Conservation (phyloP, 2,329 filamentous ascomycete species). For the Clarireedia homoeocarpa region DNA sequence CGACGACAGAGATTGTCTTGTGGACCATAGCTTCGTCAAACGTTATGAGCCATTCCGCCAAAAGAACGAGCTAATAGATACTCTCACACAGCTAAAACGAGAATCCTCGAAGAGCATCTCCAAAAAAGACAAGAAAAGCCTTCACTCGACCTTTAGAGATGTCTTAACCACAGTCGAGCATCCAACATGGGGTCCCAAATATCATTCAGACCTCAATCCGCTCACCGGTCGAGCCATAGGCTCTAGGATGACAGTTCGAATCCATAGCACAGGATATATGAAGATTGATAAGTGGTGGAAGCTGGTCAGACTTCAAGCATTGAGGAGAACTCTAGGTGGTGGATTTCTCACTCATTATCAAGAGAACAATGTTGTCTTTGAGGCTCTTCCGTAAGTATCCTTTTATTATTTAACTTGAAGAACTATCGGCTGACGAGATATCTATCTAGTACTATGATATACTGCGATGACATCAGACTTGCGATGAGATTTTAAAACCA, state of each 20-base stretch:
- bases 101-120: conserved; percentile 53
- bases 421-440: neutral
- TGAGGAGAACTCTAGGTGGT: conserved; percentile 52
- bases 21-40: conserved; percentile 43
- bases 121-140: conserved; percentile 57
- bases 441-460: neutral
- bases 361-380: conserved; percentile 51
- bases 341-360: conserved; percentile 58
- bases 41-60: conserved; percentile 62
- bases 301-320: conserved; percentile 51
- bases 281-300: conserved; percentile 70
- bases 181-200: conserved; percentile 57
- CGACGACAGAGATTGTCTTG: conserved; percentile 28
- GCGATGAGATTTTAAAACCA: too few relatives aligned
- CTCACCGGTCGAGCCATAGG: conserved; percentile 53
- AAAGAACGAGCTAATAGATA: conserved; percentile 50
- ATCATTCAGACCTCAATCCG: conserved; percentile 54
- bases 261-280: conserved; percentile 51
- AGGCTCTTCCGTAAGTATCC: conserved; percentile 41
- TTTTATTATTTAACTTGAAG: neutral
- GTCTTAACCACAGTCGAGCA: conserved; percentile 60
- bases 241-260: conserved; percentile 52
- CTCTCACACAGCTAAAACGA: conserved; percentile 50
- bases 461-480: too few relatives aligned
- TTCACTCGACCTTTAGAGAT: conserved; percentile 60